Evolutionary conservation across 177 flowering plant species (phyloP).

Genomic region (Telopea speciosissima): DNA sequence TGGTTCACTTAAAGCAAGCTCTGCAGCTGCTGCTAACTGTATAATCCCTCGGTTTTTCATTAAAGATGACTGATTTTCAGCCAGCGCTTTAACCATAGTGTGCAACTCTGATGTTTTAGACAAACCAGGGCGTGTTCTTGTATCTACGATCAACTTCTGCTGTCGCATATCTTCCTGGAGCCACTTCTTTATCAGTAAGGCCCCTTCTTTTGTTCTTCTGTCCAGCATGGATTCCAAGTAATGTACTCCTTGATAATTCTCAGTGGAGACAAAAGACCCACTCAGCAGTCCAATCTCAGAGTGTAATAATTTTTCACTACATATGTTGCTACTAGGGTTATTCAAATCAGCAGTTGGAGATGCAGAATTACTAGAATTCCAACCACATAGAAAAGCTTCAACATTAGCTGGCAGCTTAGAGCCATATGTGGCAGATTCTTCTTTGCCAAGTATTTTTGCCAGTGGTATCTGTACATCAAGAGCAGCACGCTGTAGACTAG

Average conservation of each 20-base stretch:
- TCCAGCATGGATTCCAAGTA: slow-evolving; percentile 76
- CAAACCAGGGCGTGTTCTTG: slow-evolving; percentile 56
- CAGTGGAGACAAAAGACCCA: slow-evolving; percentile 74
- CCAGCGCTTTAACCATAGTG: slow-evolving; percentile 54
- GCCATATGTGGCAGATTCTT: slow-evolving; percentile 29
- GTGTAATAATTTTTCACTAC: slow-evolving; percentile 17
- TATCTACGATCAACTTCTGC: slow-evolving; percentile 47
- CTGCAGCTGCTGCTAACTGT: slow-evolving; percentile 70
- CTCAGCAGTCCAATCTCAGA: slow-evolving; percentile 30
- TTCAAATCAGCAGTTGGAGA: slow-evolving; percentile 25
- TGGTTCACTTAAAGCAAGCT: slow-evolving; percentile 56
- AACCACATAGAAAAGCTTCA: slow-evolving; percentile 65
- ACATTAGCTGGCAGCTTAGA: slow-evolving; percentile 36
- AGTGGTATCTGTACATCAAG: slow-evolving; percentile 78
- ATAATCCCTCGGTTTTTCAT: slow-evolving; percentile 79
- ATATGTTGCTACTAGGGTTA: slow-evolving; percentile 25
- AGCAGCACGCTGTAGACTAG: slow-evolving; percentile 42
- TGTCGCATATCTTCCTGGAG: slow-evolving; percentile 69
- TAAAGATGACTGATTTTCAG: slow-evolving; percentile 53
- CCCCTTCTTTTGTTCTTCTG: slow-evolving; percentile 83
- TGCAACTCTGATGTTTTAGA: slow-evolving; percentile 55
- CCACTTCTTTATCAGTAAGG: slow-evolving; percentile 76
- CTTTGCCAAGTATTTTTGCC: slow-evolving; percentile 33
- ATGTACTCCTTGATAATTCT: slow-evolving; percentile 65
- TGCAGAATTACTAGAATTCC: slow-evolving; percentile 40